Evolutionary conservation across 768 basidiomycete genomes (phyloP).

Genomic region (Leccinellum rugosiceps): DNA sequence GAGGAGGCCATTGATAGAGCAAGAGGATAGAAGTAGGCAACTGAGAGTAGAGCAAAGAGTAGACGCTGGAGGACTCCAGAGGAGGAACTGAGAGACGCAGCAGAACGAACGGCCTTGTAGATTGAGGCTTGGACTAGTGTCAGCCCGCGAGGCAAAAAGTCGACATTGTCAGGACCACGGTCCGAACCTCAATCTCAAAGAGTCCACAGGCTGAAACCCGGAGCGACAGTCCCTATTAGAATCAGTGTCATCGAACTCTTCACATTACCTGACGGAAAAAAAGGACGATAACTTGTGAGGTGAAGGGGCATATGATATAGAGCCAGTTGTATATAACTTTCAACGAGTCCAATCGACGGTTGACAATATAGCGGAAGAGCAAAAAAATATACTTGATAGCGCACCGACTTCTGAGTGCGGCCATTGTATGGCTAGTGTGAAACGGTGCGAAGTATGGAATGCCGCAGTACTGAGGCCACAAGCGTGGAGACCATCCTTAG

Average conservation of each 20-base stretch:
- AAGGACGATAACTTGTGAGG: not conserved
- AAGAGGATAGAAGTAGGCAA: not conserved
- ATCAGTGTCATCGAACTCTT: not conserved
- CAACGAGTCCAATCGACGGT: too few relatives aligned
- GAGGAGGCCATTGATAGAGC: constrained; percentile 4
- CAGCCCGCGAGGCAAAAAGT: not conserved
- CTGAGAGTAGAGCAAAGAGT: not conserved
- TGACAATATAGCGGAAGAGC: too few relatives aligned
- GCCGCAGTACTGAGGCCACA: too few relatives aligned
- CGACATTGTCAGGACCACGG: not conserved
- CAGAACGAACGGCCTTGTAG: not conserved
- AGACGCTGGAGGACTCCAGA: not conserved
- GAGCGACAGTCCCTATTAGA: not conserved
- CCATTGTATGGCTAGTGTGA: too few relatives aligned
- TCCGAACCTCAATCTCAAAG: not conserved
- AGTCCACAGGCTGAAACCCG: not conserved
- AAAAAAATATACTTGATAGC: too few relatives aligned
- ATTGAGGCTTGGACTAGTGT: not conserved
- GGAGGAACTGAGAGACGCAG: not conserved
- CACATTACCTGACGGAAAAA: too few relatives aligned
- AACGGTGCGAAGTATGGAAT: too few relatives aligned
- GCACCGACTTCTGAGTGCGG: too few relatives aligned
- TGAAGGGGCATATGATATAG: too few relatives aligned
- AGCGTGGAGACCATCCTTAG: too few relatives aligned
- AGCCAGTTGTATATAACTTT: too few relatives aligned